phyloP scores from a whole-genome alignment of 139 green algal species.

The Chlorella sp. region DNA sequence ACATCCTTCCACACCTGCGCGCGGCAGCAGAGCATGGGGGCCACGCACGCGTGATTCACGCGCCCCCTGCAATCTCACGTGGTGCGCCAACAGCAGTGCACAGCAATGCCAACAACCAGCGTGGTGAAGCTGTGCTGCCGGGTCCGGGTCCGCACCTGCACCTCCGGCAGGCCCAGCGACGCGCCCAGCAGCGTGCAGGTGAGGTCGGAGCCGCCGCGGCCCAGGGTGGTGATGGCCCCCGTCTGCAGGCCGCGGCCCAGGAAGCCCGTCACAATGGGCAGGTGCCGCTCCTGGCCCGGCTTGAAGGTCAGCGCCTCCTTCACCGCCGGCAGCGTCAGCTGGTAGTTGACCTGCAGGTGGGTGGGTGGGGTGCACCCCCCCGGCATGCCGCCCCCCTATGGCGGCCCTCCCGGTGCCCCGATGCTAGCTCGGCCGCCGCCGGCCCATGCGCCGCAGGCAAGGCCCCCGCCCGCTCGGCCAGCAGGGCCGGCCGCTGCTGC shows the following conservation, averaged over 20 bases:
- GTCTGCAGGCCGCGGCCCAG: slow-evolving; percentile 76
- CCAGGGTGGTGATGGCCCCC: slow-evolving; percentile 95
- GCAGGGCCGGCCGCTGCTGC: neutral
- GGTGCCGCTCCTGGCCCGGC: slow-evolving; percentile 1
- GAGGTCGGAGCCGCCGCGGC: slow-evolving; percentile 94
- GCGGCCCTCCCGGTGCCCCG: slow-evolving; percentile 32
- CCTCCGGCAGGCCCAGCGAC: slow-evolving; percentile 82
- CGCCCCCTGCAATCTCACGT: too few species aligned
- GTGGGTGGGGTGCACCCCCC: neutral
- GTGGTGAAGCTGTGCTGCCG: too few species aligned
- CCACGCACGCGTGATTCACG: too few species aligned
- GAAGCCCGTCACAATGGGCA: slow-evolving; percentile 97
- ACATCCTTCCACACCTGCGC: slow-evolving; percentile 98
- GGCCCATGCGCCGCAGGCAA: neutral
- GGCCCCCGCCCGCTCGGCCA: neutral
- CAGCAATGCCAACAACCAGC: too few species aligned
- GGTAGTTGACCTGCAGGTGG: slow-evolving; percentile 59
- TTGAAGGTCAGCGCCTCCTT: slow-evolving; percentile 32
- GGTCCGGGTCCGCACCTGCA: slow-evolving; percentile 78
- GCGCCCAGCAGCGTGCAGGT: slow-evolving; percentile 94
- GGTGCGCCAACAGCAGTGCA: too few species aligned
- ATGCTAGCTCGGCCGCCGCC: slow-evolving; percentile 14
- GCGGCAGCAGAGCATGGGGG: neutral
- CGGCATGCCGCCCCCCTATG: slow-evolving; percentile 13
- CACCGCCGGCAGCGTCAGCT: slow-evolving; percentile 56